Evolutionary conservation across 2,329 filamentous ascomycete species (phyloP).

Genomic region (Ustilaginoidea virens): DNA sequence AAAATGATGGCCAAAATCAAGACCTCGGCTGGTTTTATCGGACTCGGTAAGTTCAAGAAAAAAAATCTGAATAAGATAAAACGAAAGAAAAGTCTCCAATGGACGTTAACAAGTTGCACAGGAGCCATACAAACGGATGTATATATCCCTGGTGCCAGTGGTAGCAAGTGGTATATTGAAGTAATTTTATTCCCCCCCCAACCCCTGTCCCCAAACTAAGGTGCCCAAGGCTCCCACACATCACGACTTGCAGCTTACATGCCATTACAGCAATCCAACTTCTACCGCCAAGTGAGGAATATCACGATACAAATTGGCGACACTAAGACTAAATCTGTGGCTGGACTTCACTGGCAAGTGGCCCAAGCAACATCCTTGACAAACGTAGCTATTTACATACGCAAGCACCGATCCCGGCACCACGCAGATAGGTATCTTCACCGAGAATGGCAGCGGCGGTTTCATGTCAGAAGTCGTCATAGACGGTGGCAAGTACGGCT

Average conservation of each 20-base stretch:
- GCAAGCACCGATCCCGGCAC: not conserved
- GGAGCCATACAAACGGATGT: no score
- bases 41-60: no score
- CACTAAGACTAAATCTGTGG: conserved; percentile 29
- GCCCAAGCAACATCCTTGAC: conserved; percentile 22
- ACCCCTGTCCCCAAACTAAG: no score
- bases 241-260: not conserved
- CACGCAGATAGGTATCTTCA: conserved; percentile 9
- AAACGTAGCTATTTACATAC: not conserved
- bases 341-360: conserved; percentile 45
- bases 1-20: no score
- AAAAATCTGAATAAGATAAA: no score
- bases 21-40: no score
- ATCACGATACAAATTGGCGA: conserved; percentile 24
- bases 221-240: not conserved
- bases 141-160: no score
- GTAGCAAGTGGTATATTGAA: no score
- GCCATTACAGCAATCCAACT: conserved; percentile 14
- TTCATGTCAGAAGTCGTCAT: conserved; percentile 45
- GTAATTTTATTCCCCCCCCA: no score
- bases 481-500: conserved; percentile 37
- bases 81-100: no score
- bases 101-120: no score
- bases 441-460: conserved; percentile 20
- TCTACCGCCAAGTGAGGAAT: conserved; percentile 50